Evolutionary conservation across 225 moss, liverwort and hornwort genomes (phyloP).

Genomic region (Neckera pumila): DNA sequence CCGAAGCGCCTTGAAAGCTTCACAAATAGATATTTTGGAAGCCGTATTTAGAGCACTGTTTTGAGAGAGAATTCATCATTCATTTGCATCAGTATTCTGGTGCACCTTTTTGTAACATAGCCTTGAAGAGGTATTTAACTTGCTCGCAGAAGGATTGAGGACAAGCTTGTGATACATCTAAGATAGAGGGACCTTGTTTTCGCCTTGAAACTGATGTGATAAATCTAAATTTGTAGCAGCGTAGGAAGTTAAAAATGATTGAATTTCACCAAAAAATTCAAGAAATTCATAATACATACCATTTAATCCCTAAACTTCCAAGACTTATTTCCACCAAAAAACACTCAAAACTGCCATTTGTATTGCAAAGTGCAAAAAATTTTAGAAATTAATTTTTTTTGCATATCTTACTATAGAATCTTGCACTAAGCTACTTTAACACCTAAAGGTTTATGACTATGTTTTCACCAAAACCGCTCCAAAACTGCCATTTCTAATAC

Average conservation of each 20-base stretch:
- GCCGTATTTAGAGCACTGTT: background rate
- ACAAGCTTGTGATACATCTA: background rate
- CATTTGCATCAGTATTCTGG: slow-evolving; percentile 6
- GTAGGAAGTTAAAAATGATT: background rate
- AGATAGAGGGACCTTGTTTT: background rate
- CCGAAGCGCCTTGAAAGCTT: slow-evolving; percentile 18
- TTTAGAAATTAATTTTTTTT: background rate
- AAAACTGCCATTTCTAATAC: too few relatives aligned
- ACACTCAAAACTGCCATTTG: background rate
- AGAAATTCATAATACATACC: too few relatives aligned
- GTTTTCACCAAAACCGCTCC: too few relatives aligned
- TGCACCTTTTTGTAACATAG: slow-evolving; percentile 1
- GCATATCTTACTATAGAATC: too few relatives aligned
- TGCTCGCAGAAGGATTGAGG: background rate
- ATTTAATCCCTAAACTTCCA: background rate
- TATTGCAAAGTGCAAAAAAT: background rate
- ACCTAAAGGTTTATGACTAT: too few relatives aligned
- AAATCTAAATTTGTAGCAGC: background rate
- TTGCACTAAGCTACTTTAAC: background rate
- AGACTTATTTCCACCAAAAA: background rate
- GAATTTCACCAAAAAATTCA: background rate
- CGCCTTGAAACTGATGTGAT: background rate
- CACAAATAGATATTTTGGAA: background rate
- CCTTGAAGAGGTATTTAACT: background rate
- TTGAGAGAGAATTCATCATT: background rate